Conservation (phyloP, 1,139 yeast genomes). For the Geotrichum cucujoidarum region DNA sequence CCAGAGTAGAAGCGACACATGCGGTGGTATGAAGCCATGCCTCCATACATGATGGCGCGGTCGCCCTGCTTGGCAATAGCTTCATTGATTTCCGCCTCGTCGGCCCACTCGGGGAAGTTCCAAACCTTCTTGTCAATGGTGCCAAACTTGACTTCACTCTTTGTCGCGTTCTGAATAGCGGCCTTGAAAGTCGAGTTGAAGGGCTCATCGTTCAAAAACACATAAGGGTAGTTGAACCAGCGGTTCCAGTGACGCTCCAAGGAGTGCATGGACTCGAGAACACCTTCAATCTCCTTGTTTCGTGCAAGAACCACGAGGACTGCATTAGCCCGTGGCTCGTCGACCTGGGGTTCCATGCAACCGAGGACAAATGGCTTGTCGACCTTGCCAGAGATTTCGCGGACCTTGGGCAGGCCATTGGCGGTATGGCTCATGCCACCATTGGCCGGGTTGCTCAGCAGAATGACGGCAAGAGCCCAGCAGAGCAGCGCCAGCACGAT, state of each 20-base stretch:
- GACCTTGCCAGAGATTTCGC: conserved; percentile 17
- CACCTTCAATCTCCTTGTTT: conserved; percentile 67
- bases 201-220: conserved; percentile 72
- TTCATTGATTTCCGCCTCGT: conserved; percentile 44
- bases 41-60: conserved; percentile 74
- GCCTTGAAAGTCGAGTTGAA: conserved; percentile 61
- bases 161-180: conserved; percentile 47
- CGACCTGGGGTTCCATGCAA: conserved; percentile 34
- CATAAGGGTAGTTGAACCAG: conserved; percentile 88
- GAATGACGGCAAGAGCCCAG: conserved; percentile 4
- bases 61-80: conserved; percentile 70
- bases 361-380: conserved; percentile 28
- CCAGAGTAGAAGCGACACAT: conserved; percentile 77
- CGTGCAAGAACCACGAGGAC: conserved; percentile 76
- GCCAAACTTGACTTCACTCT: conserved; percentile 63
- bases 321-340: conserved; percentile 55
- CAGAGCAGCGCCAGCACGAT: conserved; percentile 2
- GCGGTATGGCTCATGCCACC: conserved; percentile 10
- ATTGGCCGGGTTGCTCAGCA: neutral
- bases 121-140: conserved; percentile 48
- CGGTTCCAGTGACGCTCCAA: conserved; percentile 83
- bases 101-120: conserved; percentile 48
- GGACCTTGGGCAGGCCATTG: conserved; percentile 11
- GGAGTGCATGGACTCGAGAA: conserved; percentile 60
- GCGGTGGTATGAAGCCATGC: conserved; percentile 63